phyloP scores from a whole-genome alignment of 2,329 filamentous ascomycete species.

The Diplodia sapinea region DNA sequence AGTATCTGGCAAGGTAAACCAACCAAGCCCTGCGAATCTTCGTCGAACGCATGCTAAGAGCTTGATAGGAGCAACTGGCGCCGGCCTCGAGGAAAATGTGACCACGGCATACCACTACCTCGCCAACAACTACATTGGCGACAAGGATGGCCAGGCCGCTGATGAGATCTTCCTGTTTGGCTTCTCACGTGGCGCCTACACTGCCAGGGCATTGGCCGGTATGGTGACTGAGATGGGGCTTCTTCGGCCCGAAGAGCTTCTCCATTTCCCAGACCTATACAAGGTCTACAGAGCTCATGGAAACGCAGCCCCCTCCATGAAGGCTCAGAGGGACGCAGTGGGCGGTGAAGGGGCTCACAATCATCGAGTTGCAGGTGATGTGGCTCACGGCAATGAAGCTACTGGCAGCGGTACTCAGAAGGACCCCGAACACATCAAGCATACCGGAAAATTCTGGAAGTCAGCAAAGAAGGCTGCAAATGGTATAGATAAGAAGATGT shows the following conservation, averaged over 20 bases:
- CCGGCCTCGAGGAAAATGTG: conserved; percentile 52
- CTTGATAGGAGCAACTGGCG: too few relatives aligned
- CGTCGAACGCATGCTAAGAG: too few relatives aligned
- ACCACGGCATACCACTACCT: conserved; percentile 59
- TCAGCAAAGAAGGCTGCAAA: background rate
- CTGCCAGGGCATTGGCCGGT: conserved; percentile 47
- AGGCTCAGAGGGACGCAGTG: too few relatives aligned
- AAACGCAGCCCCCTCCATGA: background rate
- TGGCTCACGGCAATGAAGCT: background rate
- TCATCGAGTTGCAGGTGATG: too few relatives aligned
- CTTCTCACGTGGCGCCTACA: conserved; percentile 55
- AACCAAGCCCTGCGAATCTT: too few relatives aligned
- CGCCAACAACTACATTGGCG: conserved; percentile 54
- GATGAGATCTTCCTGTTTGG: conserved; percentile 53
- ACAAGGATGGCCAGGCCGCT: conserved; percentile 44
- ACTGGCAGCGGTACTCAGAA: background rate
- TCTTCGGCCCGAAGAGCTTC: conserved; percentile 52
- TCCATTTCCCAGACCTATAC: conserved; percentile 52
- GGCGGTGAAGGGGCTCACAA: too few relatives aligned
- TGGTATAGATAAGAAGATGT: background rate
- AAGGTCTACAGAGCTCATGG: conserved; percentile 37
- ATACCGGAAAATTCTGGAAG: background rate
- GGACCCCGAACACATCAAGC: background rate
- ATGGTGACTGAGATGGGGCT: conserved; percentile 56
- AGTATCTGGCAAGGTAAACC: too few relatives aligned